Percentiles rank a stretch among this genome's conserved stretches.
These are phyloP conservation scores for Clathrospora elynae DNA, from an alignment of 2,329 filamentous ascomycete species.

Conservation along the genomic window DNA sequence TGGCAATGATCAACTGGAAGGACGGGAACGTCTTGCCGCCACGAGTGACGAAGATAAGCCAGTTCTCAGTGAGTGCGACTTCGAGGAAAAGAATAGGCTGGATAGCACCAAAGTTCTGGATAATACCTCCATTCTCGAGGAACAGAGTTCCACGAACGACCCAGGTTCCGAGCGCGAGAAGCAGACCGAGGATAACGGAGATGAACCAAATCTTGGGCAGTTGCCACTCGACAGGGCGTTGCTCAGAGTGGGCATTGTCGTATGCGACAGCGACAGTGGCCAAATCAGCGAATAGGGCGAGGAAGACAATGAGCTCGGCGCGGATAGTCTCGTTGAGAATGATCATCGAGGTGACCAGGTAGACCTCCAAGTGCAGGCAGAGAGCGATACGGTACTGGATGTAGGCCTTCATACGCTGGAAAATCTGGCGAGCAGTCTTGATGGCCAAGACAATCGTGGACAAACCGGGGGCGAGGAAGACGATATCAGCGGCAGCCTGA, in stretches of 20 bases:
- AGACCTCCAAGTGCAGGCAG: slow-evolving; percentile 75
- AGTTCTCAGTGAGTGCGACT: slow-evolving; percentile 59
- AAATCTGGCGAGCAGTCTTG: slow-evolving; percentile 75
- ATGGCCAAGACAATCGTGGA: slow-evolving; percentile 74
- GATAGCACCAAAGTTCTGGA: slow-evolving; percentile 74
- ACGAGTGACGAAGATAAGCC: slow-evolving; percentile 61
- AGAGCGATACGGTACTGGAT: slow-evolving; percentile 78
- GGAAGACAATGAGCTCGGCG: slow-evolving; percentile 76
- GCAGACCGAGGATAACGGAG: slow-evolving; percentile 67
- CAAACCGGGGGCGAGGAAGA: slow-evolving; percentile 74
- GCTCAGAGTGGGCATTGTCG: slow-evolving; percentile 78
- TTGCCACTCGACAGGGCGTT: slow-evolving; percentile 78
- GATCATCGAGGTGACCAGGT: slow-evolving; percentile 77
- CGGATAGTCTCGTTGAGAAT: slow-evolving; percentile 78
- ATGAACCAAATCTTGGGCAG: slow-evolving; percentile 82
- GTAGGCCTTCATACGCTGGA: slow-evolving; percentile 79
- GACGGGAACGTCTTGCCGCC: slow-evolving; percentile 74
- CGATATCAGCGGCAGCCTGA: slow-evolving; percentile 74
- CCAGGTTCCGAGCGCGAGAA: slow-evolving; percentile 74
- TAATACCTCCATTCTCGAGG: slow-evolving; percentile 71
- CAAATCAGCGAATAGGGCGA: slow-evolving; percentile 78
- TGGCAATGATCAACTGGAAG: slow-evolving; percentile 73
- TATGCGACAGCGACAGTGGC: slow-evolving; percentile 79
- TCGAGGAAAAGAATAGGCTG: slow-evolving; percentile 69
- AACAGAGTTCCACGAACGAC: slow-evolving; percentile 73